Conservation (phyloP, 768 basidiomycete species). For the Hirschioporus abietinus region DNA sequence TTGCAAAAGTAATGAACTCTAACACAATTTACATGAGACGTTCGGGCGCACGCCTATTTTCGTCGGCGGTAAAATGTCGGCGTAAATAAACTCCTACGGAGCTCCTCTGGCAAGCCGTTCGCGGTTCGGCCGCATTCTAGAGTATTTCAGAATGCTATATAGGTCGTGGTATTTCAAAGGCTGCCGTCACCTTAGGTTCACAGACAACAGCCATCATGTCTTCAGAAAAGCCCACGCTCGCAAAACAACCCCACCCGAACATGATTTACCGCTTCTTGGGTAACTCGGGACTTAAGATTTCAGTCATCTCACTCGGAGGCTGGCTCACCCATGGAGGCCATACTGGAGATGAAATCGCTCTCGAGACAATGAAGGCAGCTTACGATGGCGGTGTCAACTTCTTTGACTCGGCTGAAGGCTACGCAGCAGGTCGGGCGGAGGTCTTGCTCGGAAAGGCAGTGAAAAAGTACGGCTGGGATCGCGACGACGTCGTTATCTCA, state of each 20-base stretch:
- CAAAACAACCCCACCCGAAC: constrained; percentile 7
- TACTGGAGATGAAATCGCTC: constrained; percentile 11
- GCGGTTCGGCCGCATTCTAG: not conserved
- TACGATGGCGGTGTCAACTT: constrained; percentile 15
- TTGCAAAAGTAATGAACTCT: no score
- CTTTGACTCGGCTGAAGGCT: constrained; percentile 13
- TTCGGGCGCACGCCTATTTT: not conserved
- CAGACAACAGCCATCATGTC: not conserved
- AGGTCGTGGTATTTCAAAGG: not conserved
- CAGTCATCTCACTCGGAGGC: constrained; percentile 12
- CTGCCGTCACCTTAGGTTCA: not conserved
- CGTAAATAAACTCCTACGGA: not conserved
- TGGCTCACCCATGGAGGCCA: constrained; percentile 14
- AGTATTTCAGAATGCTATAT: not conserved
- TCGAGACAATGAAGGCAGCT: constrained; percentile 14
- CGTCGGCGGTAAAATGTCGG: not conserved
- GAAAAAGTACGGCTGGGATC: constrained; percentile 12
- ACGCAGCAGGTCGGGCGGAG: constrained; percentile 11
- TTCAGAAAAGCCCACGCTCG: not conserved
- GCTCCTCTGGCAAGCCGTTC: not conserved
- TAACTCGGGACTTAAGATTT: constrained; percentile 11
- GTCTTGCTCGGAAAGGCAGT: constrained; percentile 14
- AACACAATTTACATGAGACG: no score
- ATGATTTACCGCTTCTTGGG: constrained; percentile 14
- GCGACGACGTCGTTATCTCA: constrained; percentile 15